Evolutionary conservation across 352 stramenopile species (phyloP), one percentile per base, ranked within the genome.

Genomic region (Peronospora destructor): DNA sequence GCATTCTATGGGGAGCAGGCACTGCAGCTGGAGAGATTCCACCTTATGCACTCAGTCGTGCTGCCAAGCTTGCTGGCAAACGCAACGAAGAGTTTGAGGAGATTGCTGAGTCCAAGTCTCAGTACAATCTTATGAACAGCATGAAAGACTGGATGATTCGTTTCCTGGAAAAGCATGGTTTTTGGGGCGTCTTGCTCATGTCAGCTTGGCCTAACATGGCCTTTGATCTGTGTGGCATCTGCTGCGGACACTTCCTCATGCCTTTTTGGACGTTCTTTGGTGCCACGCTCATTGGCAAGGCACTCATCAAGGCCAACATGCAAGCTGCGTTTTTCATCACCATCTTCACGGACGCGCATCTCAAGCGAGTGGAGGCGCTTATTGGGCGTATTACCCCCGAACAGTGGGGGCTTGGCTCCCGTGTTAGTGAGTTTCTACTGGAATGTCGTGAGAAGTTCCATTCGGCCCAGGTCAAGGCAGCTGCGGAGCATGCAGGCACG

Each of bases 201-300:
- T 91, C 83, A 25, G 87, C 91, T n/a, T 95, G 85, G 73, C 91
- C 91, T 16, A 97, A 97, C 63, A 87, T 96, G 56, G 87, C 90
- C 28, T 97, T 97, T 58, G 91, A 97, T 52, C 72, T 97, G 0
- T 96, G 87, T 57, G 91, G 91, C 40, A 96, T 97, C 53, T 96
- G 85, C 68, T 97, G 91, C 53, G 91, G 91, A 44, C 87, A 97
- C 62, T 95, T 97, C 52, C 69, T 95, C 46, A 95, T 97, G 80
- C 85, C 89, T 19, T 97, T 97, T 59, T 97, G 83, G 85, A 97
- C 89, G 7, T 97, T 97, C 61, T 97, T 97, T 58, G 79, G 83
- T 17, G 91, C 91, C 14, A 97, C 91, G 44, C 72, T 97, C 25
- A 92, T 97, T 25, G 91, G 91, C 55, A 97, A 96, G 69, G 84